Base-by-base conservation (phyloP, 164 flowering plant species). In the Chimonanthus praecox region DNA sequence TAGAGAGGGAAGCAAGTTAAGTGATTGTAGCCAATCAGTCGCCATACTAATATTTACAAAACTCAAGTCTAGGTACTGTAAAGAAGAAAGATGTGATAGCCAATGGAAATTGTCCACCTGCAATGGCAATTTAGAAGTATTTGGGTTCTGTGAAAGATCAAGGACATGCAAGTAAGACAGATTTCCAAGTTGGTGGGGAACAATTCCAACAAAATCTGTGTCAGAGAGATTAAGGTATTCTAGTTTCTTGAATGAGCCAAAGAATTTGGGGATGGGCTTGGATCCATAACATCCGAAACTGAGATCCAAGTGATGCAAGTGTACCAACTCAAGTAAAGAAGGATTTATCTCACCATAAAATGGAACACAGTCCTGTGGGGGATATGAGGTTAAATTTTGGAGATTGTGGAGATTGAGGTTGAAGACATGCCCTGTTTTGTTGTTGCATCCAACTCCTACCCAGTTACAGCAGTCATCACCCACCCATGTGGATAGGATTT, bases 101-200 rank as follows among this genome's bases (percentile, higher is more conserved):
- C 71, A 69, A 20, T 10, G 11, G 10, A 69, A 43, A 13, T 49
- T 49, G 7, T 69, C 16, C 2, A n/a, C 71, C 20, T 50, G n/a
- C 49, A 10, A 67, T 7, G 0, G n/a, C 49, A 10, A 67, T 7
- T 3, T 3, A 47, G 15, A 67, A 1, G 2, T 7, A 3, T 7
- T 3, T 4, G 4, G 2, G 0, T 0, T n/a, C n/a, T 7, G 0
- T 0, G 58, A 3, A 7, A 71, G 50, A 45, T 71, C 9, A 16
- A 71, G 43, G 45, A 10, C 7, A 47, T 5, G 11, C 21, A 73
- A 43, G n/a, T 49, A 43, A 16, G 75, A 65, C 21, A 73, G 75
- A 44, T 73, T 73, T 49, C 75, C 64, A 50, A 73, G 63, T 43
- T 50, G 48, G 5, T 65, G 64, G 7, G 69, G 69, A 50, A 73